These are phyloP conservation scores for Nemania diffusa DNA, from an alignment of 2,329 filamentous ascomycete species.

Conservation along the genomic window DNA sequence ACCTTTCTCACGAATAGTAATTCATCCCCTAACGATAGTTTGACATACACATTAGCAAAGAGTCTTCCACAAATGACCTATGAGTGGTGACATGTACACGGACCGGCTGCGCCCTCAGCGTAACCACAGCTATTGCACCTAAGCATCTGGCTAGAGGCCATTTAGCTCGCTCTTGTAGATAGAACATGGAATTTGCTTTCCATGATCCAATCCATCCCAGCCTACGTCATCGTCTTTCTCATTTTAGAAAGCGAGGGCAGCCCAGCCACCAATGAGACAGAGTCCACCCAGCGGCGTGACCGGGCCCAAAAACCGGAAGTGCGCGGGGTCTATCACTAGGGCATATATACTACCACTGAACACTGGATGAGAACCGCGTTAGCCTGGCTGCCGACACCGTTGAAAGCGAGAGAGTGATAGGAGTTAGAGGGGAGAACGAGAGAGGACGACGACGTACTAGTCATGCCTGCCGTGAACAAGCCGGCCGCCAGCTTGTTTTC, in stretches of 20 bases:
- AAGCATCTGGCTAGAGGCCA: too few species aligned
- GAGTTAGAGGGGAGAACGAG: not conserved
- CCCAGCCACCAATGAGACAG: slow-evolving; percentile 73
- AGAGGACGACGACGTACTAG: slow-evolving; percentile 46
- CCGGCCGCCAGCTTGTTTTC: slow-evolving; percentile 65
- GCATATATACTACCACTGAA: slow-evolving; percentile 75
- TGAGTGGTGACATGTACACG: slow-evolving; percentile 20
- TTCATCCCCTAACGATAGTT: not conserved
- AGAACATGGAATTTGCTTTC: not conserved
- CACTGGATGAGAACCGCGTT: slow-evolving; percentile 50
- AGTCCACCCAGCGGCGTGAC: slow-evolving; percentile 73
- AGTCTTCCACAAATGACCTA: not conserved
- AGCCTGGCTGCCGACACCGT: not conserved
- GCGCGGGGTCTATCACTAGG: slow-evolving; percentile 69
- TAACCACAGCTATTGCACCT: not conserved
- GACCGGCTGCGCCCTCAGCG: not conserved
- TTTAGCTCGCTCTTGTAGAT: not conserved
- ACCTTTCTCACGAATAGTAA: not conserved
- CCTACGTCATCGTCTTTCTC: not conserved
- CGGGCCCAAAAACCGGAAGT: slow-evolving; percentile 69
- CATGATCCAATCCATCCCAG: not conserved
- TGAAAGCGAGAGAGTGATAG: not conserved
- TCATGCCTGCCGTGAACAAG: slow-evolving; percentile 73
- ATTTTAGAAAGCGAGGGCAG: slow-evolving; percentile 52
- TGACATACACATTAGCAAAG: not conserved